Evolutionary conservation across 139 green algal species (phyloP).

Genomic region (Coccomyxa sp.): DNA sequence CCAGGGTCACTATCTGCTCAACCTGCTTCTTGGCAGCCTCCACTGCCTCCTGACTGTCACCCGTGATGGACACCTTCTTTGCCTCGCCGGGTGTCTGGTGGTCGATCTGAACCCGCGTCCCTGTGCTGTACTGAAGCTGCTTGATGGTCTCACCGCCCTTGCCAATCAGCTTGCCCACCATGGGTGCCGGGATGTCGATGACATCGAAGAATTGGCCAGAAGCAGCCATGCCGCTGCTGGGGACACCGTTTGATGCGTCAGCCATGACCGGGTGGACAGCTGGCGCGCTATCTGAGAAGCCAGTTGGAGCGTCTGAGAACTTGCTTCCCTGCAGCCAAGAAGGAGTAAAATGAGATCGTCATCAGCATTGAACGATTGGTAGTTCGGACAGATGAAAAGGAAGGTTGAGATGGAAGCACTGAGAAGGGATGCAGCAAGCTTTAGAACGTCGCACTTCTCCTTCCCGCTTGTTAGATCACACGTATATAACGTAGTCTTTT

Average conservation of each 20-base stretch:
- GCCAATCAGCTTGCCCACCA: constrained; percentile 86
- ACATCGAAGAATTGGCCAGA: background rate
- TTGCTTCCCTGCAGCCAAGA: background rate
- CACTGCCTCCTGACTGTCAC: constrained; percentile 35
- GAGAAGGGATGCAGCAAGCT: too few species aligned
- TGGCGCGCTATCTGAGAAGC: background rate
- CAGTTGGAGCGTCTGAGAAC: background rate
- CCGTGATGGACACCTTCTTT: constrained; percentile 74
- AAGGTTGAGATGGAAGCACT: too few species aligned
- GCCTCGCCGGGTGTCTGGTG: constrained; percentile 51
- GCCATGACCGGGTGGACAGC: background rate
- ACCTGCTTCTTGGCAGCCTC: constrained; percentile 36
- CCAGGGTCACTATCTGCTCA: constrained; percentile 3
- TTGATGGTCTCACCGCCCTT: constrained; percentile 82
- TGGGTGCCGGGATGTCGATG: constrained; percentile 18
- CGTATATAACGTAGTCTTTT: too few species aligned
- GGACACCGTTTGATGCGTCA: background rate
- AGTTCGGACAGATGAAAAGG: too few species aligned
- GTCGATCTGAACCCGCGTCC: constrained; percentile 42
- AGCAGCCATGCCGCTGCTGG: background rate
- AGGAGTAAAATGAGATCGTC: background rate
- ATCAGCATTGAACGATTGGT: background rate
- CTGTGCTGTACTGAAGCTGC: constrained; percentile 62
- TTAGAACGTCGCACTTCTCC: too few species aligned
- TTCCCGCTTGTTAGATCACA: too few species aligned